phyloP scores from a whole-genome alignment of 1,284 basidiomycete species.

The Trametes hirsuta region DNA sequence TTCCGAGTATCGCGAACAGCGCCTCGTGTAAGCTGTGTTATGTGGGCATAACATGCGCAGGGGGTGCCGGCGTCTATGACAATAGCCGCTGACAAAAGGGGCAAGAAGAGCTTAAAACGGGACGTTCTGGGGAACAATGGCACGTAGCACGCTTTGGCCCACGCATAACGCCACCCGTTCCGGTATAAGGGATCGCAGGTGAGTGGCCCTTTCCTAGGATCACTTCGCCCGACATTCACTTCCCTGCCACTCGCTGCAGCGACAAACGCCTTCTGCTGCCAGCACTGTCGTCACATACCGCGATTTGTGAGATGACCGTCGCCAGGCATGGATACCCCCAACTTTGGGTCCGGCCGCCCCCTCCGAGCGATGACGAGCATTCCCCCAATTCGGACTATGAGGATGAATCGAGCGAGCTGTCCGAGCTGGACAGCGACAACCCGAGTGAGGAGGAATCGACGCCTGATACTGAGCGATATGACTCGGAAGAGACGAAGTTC shows the following conservation, averaged over 20 bases:
- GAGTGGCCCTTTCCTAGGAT: not conserved
- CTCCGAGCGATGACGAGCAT: slow-evolving; percentile 17
- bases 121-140: slow-evolving; percentile 11
- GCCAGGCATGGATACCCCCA: slow-evolving; percentile 7
- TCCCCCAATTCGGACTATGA: not conserved
- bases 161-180: slow-evolving; percentile 14
- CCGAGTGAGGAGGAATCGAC: slow-evolving; percentile 19
- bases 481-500: slow-evolving; percentile 11
- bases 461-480: slow-evolving; percentile 32
- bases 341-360: slow-evolving; percentile 13
- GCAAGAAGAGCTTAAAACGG: slow-evolving; percentile 7
- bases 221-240: slow-evolving; percentile 1
- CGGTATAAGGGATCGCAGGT: slow-evolving; percentile 13
- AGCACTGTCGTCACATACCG: not conserved
- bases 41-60: slow-evolving; percentile 7
- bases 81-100: slow-evolving; percentile 14
- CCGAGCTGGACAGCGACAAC: slow-evolving; percentile 14
- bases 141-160: slow-evolving; percentile 8
- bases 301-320: not conserved
- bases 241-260: slow-evolving; percentile 5
- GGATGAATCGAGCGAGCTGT: slow-evolving; percentile 21
- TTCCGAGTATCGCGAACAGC: not conserved
- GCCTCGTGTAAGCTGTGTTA: slow-evolving; percentile 8
- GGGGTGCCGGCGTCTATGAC: slow-evolving; percentile 13
- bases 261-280: slow-evolving; percentile 3